Evolutionary conservation across 306 rosid species (phyloP).

Genomic region (Lagenaria siceraria): DNA sequence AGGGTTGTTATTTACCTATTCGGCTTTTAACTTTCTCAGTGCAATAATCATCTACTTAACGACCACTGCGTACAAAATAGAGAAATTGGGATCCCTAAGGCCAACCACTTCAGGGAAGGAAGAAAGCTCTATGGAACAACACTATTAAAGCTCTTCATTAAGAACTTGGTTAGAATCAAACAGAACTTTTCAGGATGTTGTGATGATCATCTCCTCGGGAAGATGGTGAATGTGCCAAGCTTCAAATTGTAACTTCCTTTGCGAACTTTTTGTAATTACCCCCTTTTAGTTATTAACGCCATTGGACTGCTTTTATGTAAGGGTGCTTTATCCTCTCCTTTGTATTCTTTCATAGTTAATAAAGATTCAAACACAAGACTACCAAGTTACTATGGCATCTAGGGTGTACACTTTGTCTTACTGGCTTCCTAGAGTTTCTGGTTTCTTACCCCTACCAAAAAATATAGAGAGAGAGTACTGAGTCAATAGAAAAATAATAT

Average conservation of each 20-base stretch:
- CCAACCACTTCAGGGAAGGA: neutral
- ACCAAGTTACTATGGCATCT: neutral
- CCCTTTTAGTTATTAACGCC: neutral
- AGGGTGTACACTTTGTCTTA: neutral
- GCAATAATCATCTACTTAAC: neutral
- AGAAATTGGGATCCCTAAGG: neutral
- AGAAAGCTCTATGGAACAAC: neutral
- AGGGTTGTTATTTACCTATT: neutral
- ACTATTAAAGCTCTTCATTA: neutral
- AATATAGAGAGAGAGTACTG: neutral
- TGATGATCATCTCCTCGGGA: neutral
- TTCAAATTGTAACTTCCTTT: neutral
- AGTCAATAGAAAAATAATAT: neutral
- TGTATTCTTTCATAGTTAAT: neutral
- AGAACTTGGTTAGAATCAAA: neutral
- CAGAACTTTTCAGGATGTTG: neutral
- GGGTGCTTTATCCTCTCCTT: neutral
- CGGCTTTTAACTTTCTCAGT: no score
- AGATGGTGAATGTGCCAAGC: neutral
- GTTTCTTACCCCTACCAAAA: neutral
- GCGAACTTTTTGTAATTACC: neutral
- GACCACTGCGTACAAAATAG: neutral
- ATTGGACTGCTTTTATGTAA: neutral
- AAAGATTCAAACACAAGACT: neutral
- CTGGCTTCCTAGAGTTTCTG: neutral